Conservation (phyloP, 345 rosid genomes). For the Microcos paniculata region DNA sequence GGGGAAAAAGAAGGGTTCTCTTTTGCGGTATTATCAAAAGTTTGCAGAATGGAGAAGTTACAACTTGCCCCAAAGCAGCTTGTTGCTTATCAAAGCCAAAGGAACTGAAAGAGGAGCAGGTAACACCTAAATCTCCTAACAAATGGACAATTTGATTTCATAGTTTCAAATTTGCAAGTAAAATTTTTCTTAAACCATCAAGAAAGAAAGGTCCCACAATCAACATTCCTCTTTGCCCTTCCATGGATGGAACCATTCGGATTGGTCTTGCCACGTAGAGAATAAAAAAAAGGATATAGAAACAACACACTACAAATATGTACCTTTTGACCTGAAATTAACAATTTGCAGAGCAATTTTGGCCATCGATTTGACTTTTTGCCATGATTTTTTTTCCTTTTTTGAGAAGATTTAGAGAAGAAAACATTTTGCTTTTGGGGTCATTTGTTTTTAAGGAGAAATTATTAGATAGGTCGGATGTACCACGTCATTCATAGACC, state of each 20-base stretch:
- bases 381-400: not conserved
- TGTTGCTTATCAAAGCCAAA: not conserved
- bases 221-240: not conserved
- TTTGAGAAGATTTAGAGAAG: not conserved
- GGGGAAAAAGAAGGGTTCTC: not conserved
- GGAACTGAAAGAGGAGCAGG: conserved; percentile 7
- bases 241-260: not conserved
- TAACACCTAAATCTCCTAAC: conserved; percentile 5
- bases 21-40: not conserved
- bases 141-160: not conserved
- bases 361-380: not conserved
- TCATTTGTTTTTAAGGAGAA: not conserved
- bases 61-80: not conserved
- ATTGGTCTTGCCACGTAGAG: not conserved
- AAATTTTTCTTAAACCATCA: not conserved
- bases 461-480: too few relatives aligned
- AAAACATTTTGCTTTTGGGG: not conserved
- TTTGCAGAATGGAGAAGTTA: not conserved
- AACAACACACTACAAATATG: not conserved
- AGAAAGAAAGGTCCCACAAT: not conserved
- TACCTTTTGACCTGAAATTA: not conserved
- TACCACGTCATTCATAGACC: too few relatives aligned
- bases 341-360: not conserved
- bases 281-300: not conserved
- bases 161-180: conserved; percentile 16